Base-by-base conservation (phyloP, 257 asterid species). In the Nicotiana tabacum region DNA sequence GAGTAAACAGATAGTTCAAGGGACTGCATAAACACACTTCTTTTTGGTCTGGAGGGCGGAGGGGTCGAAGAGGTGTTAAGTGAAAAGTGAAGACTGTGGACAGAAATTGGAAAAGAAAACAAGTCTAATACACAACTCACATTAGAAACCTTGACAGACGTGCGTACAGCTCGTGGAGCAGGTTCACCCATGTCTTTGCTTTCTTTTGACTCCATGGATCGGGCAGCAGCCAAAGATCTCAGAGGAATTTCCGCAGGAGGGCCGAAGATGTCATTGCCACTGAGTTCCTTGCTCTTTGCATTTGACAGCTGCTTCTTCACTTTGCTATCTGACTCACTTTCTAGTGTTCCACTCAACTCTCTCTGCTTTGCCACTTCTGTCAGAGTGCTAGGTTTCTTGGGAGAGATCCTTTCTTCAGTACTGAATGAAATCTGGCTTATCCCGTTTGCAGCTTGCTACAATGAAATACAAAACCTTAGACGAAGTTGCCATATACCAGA, bases 281-380 rank as follows among this genome's bases (percentile, higher is more conserved):
- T 90, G 29, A 95, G 97, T 84, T 95, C 99, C 89, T 94, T 95
- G 64, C 80, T 78, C 85, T 94, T 95, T 51, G 99, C 96, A 87
- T 92, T 87, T 9, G 98, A 95, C 24, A 85, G 85, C 62, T 85
- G 93, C 89, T 94, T 95, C 90, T 88, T 90, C 24, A 78, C 51
- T 83, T 89, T 90, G 88, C 88, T 83, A 12, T 94, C 97, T 6
- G 88, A 70, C 66, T 91, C 97, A 33, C 86, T 91, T 85, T 92
- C 97, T 51, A 91, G 82, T 9, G 95, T 94, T 85, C 99, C 99
- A 82, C 97, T 90, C 84, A 94, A 86, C 84, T 95, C 99, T 5
- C 99, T 93, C 85, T 95, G 97, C 86, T 95, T 95, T 37, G 97
- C 97, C 11, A 92, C 94, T 92, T 95, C 99, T 18, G 98, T 87